Base-by-base conservation (phyloP, 306 rosid genomes). In the Betula pendula region DNA sequence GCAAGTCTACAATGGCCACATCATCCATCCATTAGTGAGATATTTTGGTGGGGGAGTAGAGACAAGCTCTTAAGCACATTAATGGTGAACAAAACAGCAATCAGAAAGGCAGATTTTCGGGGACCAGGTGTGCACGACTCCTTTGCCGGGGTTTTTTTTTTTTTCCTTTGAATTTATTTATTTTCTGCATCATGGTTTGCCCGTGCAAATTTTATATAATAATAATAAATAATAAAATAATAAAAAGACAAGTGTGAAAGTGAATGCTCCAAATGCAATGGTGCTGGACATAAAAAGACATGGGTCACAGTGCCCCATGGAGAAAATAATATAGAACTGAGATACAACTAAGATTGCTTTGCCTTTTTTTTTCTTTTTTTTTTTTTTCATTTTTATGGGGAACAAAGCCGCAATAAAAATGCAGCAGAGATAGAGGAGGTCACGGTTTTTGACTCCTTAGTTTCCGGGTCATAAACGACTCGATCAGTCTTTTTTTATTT, bases 241-340 rank as follows among this genome's bases (percentile, higher is more conserved):
- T 56, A 70, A 66, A 73, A 60, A 76, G 17, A 71, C n/a, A 42
- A 50, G 35, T 2, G 76, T 42, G 35, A 67, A 66, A 67, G 33
- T 67, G 77, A 63, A 73, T 68, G 75, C 51, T 81, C 82, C 85
- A 84, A 81, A 53, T 60, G 82, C 81, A 77, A 77, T 53, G 49
- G 72, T 70, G 78, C 68, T 81, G 51, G 88, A 77, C 90, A 87
- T 81, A 22, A 49, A 58, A 79, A 43, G 82, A 77, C 88, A 84
- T 70, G 67, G 59, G 59, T 65, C 68, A 55, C 84, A 24, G 74
- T 81, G 82, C 25, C 69, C 75, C 74, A 38, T 71, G 67, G 4
- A 53, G 19, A 10, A n/a, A 77, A 47, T 4, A 25, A 13, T 47
- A 24, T 38, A 31, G 31, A 75, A 74, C 58, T 71, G 42, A 48